Evolutionary conservation across 768 basidiomycete genomes (phyloP).

Genomic region (Gautieria morchelliformis): DNA sequence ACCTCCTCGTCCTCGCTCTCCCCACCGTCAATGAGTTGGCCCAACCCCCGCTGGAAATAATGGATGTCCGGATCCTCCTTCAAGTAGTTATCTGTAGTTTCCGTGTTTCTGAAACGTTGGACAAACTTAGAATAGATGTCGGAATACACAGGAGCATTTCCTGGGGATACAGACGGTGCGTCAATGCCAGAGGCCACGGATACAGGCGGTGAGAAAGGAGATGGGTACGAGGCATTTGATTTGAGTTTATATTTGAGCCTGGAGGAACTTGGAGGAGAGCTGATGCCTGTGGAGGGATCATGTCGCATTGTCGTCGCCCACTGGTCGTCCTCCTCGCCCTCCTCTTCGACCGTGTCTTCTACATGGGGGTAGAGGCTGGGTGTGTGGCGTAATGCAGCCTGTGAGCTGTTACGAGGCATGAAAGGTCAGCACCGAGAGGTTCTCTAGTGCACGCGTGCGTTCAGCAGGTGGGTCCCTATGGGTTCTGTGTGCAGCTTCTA

Average conservation of each 20-base stretch:
- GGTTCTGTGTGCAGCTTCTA: neutral
- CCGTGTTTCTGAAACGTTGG: conserved; percentile 55
- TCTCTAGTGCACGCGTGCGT: too few species aligned
- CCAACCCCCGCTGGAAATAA: conserved; percentile 65
- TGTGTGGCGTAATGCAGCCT: conserved; percentile 34
- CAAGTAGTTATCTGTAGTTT: conserved; percentile 55
- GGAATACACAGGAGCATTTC: conserved; percentile 29
- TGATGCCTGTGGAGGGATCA: neutral
- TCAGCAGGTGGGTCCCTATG: neutral
- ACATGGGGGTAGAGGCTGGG: conserved; percentile 62
- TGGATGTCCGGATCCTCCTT: conserved; percentile 77
- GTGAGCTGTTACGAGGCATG: conserved; percentile 6
- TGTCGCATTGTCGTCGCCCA: conserved; percentile 3
- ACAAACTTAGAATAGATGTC: conserved; percentile 78
- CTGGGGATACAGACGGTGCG: neutral
- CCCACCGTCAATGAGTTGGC: conserved; percentile 57
- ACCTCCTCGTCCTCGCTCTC: conserved; percentile 71
- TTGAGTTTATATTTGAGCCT: conserved; percentile 17
- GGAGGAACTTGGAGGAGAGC: neutral
- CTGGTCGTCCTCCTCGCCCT: conserved; percentile 39
- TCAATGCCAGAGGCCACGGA: conserved; percentile 10
- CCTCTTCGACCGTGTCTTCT: conserved; percentile 35
- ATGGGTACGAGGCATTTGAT: conserved; percentile 21
- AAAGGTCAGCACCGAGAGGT: neutral
- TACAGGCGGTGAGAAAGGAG: conserved; percentile 17